Base-by-base conservation (phyloP, 169 alveolate species). In the Plasmodium knowlesi region DNA sequence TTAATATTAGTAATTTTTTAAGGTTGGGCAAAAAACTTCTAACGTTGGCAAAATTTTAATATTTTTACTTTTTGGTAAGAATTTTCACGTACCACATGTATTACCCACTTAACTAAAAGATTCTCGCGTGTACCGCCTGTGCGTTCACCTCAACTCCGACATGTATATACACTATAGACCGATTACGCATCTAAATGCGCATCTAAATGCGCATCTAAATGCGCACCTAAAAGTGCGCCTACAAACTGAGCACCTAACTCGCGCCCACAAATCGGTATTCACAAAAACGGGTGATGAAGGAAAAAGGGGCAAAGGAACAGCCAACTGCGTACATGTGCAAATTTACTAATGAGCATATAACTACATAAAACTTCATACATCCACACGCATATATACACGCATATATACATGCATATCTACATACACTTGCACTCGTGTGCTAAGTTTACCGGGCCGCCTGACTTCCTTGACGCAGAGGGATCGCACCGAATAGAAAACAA, bases 381-480 rank as follows among this genome's bases (percentile, higher is more conserved):
- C 5, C 5, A 32, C 39, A 32, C 39, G 39, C 1, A 32, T 32
- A 32, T 39, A 5, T 39, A 39, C 46, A 3, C 5, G 46, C 46
- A 1, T 39, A 39, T 39, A 5, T 39, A 39, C 46, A 3, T 5
- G 37, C 76, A 1, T 3, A 25, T 67, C 76, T 0, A 67, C 37
- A 2, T 25, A 25, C 76, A 19, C 12, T 19, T 50, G 61, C 61
- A 50, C 61, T 50, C 61, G 61, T 50, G 61, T 50, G 61, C 16
- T 50, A 50, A 39, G 3, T 16, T 37, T 79, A 82, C 91, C 91
- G n/a, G 76, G 54, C 46, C 72, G 54, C 46, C 12, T 82, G 22
- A 22, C 72, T 57, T 82, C 81, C 72, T 57, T 82, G 9, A 82
- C n/a, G 80, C 81, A 82, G 22, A 82, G 74, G 91, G 81, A 54